These are phyloP conservation scores for Thalassia testudinum DNA, from an alignment of 116 monocot species.

Conservation along the genomic window DNA sequence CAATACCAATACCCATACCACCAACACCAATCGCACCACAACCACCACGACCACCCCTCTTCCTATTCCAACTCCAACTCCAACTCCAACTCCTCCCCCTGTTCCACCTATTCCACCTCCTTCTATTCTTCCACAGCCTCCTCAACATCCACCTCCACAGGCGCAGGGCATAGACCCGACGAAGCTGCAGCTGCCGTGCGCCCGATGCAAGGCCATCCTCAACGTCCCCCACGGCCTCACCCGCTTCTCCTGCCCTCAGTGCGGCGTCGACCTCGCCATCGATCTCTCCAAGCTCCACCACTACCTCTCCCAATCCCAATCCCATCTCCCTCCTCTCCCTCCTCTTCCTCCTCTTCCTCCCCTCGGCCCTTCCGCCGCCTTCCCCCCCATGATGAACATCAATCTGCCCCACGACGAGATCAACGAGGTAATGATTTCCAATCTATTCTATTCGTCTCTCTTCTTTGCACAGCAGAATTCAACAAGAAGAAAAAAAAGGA, in stretches of 20 bases:
- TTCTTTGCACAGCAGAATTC: no score
- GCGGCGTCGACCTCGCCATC: slow-evolving; percentile 82
- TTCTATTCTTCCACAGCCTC: background rate
- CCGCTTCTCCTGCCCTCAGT: slow-evolving; percentile 85
- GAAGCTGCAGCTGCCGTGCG: slow-evolving; percentile 97
- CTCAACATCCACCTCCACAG: slow-evolving; percentile 4
- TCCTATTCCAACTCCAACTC: background rate
- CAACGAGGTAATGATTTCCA: slow-evolving; percentile 75
- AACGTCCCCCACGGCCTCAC: slow-evolving; percentile 88
- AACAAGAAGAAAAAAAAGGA: no score
- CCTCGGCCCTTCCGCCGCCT: slow-evolving; percentile 4
- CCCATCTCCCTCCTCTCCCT: slow-evolving; percentile 8
- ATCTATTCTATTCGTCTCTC: no score
- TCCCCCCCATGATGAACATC: no score
- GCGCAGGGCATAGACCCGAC: slow-evolving; percentile 88
- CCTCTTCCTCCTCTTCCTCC: slow-evolving; percentile 7
- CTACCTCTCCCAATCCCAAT: slow-evolving; percentile 13
- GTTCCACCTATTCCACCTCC: background rate
- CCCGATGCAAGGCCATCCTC: slow-evolving; percentile 74
- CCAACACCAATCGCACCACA: no score
- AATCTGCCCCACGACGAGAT: slow-evolving; percentile 37
- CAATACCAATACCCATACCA: no score
- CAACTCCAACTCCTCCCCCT: no score
- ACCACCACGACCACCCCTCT: slow-evolving; percentile 1
- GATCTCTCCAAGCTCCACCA: slow-evolving; percentile 62